Conservation (phyloP, 2,329 filamentous ascomycete species). For the Aschersonia sp. region DNA sequence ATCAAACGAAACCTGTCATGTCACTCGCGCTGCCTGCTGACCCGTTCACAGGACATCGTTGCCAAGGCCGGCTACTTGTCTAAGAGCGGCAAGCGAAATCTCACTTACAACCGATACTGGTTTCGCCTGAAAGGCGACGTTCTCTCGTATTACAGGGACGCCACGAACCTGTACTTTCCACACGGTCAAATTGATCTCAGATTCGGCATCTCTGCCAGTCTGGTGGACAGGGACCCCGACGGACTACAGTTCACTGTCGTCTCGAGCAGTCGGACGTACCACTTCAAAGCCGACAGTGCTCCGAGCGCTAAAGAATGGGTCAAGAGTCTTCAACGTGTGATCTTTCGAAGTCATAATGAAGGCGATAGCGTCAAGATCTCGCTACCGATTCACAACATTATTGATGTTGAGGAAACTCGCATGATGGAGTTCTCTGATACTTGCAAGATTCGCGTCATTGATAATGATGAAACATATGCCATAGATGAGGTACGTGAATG, state of each 20-base stretch:
- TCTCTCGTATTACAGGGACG: constrained; percentile 74
- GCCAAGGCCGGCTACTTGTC: constrained; percentile 79
- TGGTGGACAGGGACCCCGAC: constrained; percentile 67
- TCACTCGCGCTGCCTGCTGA: constrained; percentile 6
- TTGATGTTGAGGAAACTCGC: constrained; percentile 84
- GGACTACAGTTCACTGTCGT: constrained; percentile 64
- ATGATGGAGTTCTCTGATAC: constrained; percentile 89
- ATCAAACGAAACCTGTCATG: not conserved
- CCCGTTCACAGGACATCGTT: constrained; percentile 41
- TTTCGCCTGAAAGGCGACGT: constrained; percentile 87
- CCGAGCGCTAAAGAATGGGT: constrained; percentile 94
- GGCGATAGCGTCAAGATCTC: constrained; percentile 96
- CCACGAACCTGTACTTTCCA: constrained; percentile 80
- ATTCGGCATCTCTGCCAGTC: constrained; percentile 75
- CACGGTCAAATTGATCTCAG: constrained; percentile 83
- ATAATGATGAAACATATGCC: constrained; percentile 87
- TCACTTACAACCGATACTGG: constrained; percentile 83
- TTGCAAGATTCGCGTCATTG: constrained; percentile 82
- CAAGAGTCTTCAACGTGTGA: constrained; percentile 82
- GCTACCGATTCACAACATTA: constrained; percentile 72
- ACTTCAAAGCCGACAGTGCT: constrained; percentile 78
- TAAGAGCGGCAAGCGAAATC: constrained; percentile 80
- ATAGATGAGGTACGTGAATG: constrained; percentile 78
- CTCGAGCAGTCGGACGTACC: constrained; percentile 70
- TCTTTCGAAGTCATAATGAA: constrained; percentile 90